Percentiles rank a stretch among this genome's conserved stretches.
Evolutionary conservation across 2,329 filamentous ascomycete genomes (phyloP).

Genomic region (Penicillium crustosum): DNA sequence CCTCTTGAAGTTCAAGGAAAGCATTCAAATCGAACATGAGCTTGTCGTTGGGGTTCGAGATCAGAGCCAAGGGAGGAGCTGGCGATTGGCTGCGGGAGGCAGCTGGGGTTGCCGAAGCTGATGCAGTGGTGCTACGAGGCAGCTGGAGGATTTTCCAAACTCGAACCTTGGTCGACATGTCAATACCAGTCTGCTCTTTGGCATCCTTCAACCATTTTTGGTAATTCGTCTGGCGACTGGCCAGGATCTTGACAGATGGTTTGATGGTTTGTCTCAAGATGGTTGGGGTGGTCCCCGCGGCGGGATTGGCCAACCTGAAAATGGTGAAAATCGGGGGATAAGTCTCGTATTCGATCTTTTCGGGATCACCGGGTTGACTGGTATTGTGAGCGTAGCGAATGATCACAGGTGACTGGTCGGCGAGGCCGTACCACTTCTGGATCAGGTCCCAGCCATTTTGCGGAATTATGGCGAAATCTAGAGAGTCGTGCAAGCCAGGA

Average conservation of each 20-base stretch:
- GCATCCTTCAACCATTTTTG: constrained; percentile 73
- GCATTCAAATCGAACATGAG: constrained; percentile 62
- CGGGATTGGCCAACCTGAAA: constrained; percentile 68
- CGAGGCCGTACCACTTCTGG: constrained; percentile 77
- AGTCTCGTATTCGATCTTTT: constrained; percentile 77
- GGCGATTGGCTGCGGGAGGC: constrained; percentile 46
- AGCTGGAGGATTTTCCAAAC: constrained; percentile 64
- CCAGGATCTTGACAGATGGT: constrained; percentile 64
- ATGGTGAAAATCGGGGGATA: constrained; percentile 83
- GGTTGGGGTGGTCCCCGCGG: constrained; percentile 59
- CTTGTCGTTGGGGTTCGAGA: constrained; percentile 44
- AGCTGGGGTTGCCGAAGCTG: constrained; percentile 45
- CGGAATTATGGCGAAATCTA: constrained; percentile 76
- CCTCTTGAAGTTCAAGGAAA: constrained; percentile 63
- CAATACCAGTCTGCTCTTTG: constrained; percentile 68
- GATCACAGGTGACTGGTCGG: constrained; percentile 68
- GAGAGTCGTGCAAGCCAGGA: constrained; percentile 61
- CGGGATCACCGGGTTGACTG: constrained; percentile 54
- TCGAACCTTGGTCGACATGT: constrained; percentile 70
- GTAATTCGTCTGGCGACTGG: constrained; percentile 68
- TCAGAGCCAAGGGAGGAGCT: constrained; percentile 44
- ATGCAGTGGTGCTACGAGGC: constrained; percentile 47
- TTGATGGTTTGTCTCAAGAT: constrained; percentile 61
- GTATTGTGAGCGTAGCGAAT: constrained; percentile 76
- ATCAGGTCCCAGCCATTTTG: constrained; percentile 79